Base-by-base conservation (phyloP, 495 filamentous ascomycete species). In the Articulospora tetracladia region DNA sequence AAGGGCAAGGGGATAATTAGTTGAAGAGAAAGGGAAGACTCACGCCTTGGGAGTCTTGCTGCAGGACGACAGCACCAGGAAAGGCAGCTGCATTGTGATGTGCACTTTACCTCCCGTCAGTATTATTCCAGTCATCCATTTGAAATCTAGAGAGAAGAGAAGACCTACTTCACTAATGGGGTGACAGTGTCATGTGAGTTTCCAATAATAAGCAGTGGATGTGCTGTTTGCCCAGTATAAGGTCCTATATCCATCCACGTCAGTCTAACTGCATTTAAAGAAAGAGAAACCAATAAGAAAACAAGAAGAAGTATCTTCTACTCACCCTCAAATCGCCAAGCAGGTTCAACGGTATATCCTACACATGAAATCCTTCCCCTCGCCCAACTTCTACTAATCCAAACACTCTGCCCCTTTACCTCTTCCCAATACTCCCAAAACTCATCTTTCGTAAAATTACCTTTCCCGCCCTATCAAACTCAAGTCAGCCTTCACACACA, bases 1-100 rank as follows among this genome's bases (percentile, higher is more conserved):
- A n/a, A n/a, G n/a, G 30, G 13, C 13, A 32, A 32, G 13, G 13
- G 4, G 4, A 13, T 13, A 32, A 32, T 32, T 6, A 4, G 30
- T 4, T 6, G 13, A 13, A n/a, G 34, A 7, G n/a, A 13, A 30
- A 20, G 15, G 26, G 17, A 44, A 41, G 11, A 57, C 54, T 1
- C 46, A 57, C 54, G 27, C 54, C 41, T 23, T 23, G 12, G 23
- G 54, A 11, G 32, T 57, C 32, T 19, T 44, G 54, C 4, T 44
- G 34, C 13, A 57, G 54, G 4, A 57, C 54, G 10, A 57, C 54
- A 22, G 54, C 28, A 17, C 54, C 54, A 1, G 54, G 54, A 23
- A 57, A 57, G 13, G n/a, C 12, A n/a, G 30, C 20, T 23, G 54
- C 54, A 20, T 3, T 44, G 6, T 25, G 20, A 27, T 57, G 54